Evolutionary conservation across 805 yeast species (phyloP).

Genomic region (Lipomyces starkeyi): DNA sequence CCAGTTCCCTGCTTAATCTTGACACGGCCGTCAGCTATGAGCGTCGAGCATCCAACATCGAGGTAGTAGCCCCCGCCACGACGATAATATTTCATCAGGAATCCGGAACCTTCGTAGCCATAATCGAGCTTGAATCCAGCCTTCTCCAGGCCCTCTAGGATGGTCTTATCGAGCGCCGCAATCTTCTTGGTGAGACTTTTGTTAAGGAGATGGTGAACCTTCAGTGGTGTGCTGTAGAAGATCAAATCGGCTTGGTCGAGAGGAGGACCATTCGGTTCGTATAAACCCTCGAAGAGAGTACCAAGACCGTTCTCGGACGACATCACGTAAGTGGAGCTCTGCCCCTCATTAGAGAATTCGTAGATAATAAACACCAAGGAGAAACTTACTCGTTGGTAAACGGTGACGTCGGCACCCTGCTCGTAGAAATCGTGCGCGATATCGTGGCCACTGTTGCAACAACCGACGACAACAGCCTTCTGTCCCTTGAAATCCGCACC

Average conservation of each 20-base stretch:
- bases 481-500: slow-evolving; percentile 51
- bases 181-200: slow-evolving; percentile 49
- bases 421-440: slow-evolving; percentile 54
- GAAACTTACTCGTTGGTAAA: slow-evolving; percentile 47
- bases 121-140: slow-evolving; percentile 51
- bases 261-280: slow-evolving; percentile 50
- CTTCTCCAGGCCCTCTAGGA: slow-evolving; percentile 44
- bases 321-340: slow-evolving; percentile 51
- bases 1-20: slow-evolving; percentile 47
- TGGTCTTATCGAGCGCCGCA: slow-evolving; percentile 45
- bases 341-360: neutral
- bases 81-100: slow-evolving; percentile 50
- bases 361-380: neutral
- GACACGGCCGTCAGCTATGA: slow-evolving; percentile 51
- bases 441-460: slow-evolving; percentile 55
- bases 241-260: slow-evolving; percentile 51
- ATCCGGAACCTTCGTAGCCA: slow-evolving; percentile 53
- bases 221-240: slow-evolving; percentile 46
- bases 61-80: slow-evolving; percentile 56
- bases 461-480: slow-evolving; percentile 52
- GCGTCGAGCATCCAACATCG: slow-evolving; percentile 53
- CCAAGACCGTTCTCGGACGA: slow-evolving; percentile 48
- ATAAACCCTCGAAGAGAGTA: slow-evolving; percentile 45
- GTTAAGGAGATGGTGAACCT: slow-evolving; percentile 46
- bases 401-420: slow-evolving; percentile 52